phyloP scores from a whole-genome alignment of 148 eudicot species.

The Cornus controversa region DNA sequence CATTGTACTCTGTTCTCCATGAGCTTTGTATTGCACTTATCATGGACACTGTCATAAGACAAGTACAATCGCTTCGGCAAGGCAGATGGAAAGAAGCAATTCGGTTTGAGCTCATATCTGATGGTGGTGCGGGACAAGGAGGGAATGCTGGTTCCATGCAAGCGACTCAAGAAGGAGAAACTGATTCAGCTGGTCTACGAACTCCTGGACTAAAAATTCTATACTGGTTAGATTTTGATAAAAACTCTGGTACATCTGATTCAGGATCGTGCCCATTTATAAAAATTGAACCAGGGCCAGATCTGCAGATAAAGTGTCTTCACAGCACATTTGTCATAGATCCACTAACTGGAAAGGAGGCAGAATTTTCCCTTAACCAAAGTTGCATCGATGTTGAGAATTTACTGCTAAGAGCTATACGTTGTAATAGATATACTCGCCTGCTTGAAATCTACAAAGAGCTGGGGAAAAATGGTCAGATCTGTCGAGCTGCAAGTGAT shows the following conservation, averaged over 20 bases:
- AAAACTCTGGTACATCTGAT: constrained; percentile 53
- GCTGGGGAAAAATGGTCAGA: constrained; percentile 64
- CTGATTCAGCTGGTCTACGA: constrained; percentile 64
- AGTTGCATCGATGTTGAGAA: constrained; percentile 92
- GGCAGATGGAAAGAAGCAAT: constrained; percentile 99
- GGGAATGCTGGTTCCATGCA: constrained; percentile 51
- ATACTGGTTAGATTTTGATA: constrained; percentile 89
- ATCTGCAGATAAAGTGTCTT: constrained; percentile 75
- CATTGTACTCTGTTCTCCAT: constrained; percentile 82
- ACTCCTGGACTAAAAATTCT: constrained; percentile 85
- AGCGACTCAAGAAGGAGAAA: constrained; percentile 79
- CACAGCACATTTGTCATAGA: constrained; percentile 92
- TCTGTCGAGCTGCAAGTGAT: constrained; percentile 60
- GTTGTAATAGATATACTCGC: constrained; percentile 87
- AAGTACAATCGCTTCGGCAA: constrained; percentile 71
- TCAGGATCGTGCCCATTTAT: constrained; percentile 67
- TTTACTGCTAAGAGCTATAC: constrained; percentile 78
- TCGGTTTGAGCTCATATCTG: constrained; percentile 86
- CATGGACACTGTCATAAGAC: constrained; percentile 96
- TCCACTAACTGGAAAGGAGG: constrained; percentile 82
- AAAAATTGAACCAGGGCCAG: constrained; percentile 88
- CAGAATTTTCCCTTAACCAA: constrained; percentile 71
- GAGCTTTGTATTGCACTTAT: constrained; percentile 87
- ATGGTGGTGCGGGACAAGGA: constrained; percentile 59
- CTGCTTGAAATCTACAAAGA: constrained; percentile 86